Percentiles rank a stretch among this genome's conserved stretches.
phyloP scores from a whole-genome alignment of 768 basidiomycete species.

The Pisolithus orientalis region DNA sequence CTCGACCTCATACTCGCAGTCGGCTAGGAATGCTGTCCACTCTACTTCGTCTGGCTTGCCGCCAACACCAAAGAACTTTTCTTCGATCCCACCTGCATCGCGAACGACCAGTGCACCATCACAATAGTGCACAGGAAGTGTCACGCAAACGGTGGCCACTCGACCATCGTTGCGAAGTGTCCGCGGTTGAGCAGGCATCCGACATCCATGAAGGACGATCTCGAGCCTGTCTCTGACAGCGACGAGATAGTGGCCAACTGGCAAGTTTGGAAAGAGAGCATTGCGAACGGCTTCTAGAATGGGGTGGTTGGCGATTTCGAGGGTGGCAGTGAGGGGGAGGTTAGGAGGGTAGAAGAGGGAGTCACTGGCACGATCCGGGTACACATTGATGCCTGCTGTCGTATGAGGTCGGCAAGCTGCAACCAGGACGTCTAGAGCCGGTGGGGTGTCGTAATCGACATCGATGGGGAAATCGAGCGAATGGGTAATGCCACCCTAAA shows the following conservation, averaged over 20 bases:
- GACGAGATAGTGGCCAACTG: slow-evolving; percentile 63
- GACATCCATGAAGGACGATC: slow-evolving; percentile 54
- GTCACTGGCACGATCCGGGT: slow-evolving; percentile 44
- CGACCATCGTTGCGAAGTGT: slow-evolving; percentile 56
- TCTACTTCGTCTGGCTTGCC: slow-evolving; percentile 65
- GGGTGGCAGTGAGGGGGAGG: slow-evolving; percentile 66
- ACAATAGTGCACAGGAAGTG: slow-evolving; percentile 67
- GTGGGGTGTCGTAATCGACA: slow-evolving; percentile 65
- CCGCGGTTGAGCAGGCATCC: slow-evolving; percentile 49
- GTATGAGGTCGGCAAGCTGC: slow-evolving; percentile 66
- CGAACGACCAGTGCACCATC: slow-evolving; percentile 62
- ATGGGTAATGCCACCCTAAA: slow-evolving; percentile 70
- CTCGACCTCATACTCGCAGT: slow-evolving; percentile 73
- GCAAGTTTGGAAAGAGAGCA: slow-evolving; percentile 65
- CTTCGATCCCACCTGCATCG: slow-evolving; percentile 47
- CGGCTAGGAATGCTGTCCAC: slow-evolving; percentile 70
- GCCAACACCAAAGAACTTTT: slow-evolving; percentile 56
- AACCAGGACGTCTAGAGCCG: slow-evolving; percentile 72
- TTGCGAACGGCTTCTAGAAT: slow-evolving; percentile 72
- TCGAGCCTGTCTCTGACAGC: slow-evolving; percentile 66
- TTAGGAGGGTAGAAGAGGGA: slow-evolving; percentile 68
- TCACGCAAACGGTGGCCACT: slow-evolving; percentile 66
- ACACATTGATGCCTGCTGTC: slow-evolving; percentile 44
- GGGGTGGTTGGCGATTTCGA: slow-evolving; percentile 78
- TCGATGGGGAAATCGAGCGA: slow-evolving; percentile 80